Base-by-base conservation (phyloP, 2,329 filamentous ascomycete genomes). In the Fusarium musae region DNA sequence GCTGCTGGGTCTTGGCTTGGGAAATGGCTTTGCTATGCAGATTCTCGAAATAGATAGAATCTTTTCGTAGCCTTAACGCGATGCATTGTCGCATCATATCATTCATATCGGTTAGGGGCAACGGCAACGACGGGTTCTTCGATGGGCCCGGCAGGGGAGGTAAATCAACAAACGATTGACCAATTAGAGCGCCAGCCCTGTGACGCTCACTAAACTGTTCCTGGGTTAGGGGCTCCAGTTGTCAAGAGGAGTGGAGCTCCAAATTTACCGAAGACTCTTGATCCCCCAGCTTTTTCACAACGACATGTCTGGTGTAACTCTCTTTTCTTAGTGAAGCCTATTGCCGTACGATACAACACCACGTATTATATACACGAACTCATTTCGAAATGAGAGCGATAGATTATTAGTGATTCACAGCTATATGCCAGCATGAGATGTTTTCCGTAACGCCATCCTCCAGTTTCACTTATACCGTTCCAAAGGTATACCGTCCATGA, bases 231-330 rank as follows among this genome's bases (percentile, higher is more conserved):
- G 19, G 47, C 37, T 62, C 60, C 52, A 57, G 44, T n/a, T 42
- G 39, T 19, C 32, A 42, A 39, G 15, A n/a, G 15, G 11, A 54
- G 34, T 61, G 57, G 54, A 56, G 34, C 59, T 60, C n/a, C 43
- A 59, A 61, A 71, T 68, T 73, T 60, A 71, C 62, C 70, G 58
- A 49, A 47, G 30, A 61, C 57, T 63, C 63, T 67, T 57, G 57
- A 73, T 54, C 57, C 71, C 70, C 70, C 66, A 47, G 46, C 28
- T 34, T 74, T 73, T 73, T 73, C 19, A 9, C 44, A 54, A 71
- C 70, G 62, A 72, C 70, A 71, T 61, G 57, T 26, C 62, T 58
- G 23, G 34, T 58, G 46, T 16, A n/a, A 21, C 53, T 64, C 66
- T 30, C 42, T 44, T 21, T n/a, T 53, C 23, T 58, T 37, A 52